Conservation (phyloP, 192 early-diverging fungal species). For the Coemansia interrupta region DNA sequence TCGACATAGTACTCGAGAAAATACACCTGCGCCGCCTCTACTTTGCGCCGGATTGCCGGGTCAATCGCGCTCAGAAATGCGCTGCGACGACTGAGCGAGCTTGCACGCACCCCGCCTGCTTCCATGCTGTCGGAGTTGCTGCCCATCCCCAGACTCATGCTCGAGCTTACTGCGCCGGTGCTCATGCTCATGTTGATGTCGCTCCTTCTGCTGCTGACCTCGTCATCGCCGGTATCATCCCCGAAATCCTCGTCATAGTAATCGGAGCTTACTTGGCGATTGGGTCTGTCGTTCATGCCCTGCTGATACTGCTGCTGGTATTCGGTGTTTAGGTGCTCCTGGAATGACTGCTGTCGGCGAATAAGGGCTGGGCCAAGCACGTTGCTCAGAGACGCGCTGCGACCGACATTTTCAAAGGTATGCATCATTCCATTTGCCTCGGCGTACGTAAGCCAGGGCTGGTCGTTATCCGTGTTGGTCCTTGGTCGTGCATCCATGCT, state of each 20-base stretch:
- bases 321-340: slow-evolving; percentile 10
- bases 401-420: slow-evolving; percentile 49
- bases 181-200: slow-evolving; percentile 30
- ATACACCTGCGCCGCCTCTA: slow-evolving; percentile 55
- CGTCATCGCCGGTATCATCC: slow-evolving; percentile 2
- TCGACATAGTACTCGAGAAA: slow-evolving; percentile 84
- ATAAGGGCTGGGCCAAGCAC: slow-evolving; percentile 18
- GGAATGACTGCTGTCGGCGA: slow-evolving; percentile 14
- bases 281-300: slow-evolving; percentile 7
- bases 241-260: slow-evolving; percentile 5
- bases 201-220: slow-evolving; percentile 21
- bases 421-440: slow-evolving; percentile 52
- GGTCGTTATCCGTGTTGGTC: slow-evolving; percentile 15
- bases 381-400: slow-evolving; percentile 38
- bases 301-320: slow-evolving; percentile 17
- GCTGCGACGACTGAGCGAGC: slow-evolving; percentile 43
- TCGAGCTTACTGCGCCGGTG: background rate
- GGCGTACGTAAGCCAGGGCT: slow-evolving; percentile 51
- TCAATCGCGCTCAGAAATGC: slow-evolving; percentile 50
- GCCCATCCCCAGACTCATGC: slow-evolving; percentile 16
- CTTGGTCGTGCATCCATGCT: slow-evolving; percentile 30
- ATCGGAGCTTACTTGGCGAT: slow-evolving; percentile 6
- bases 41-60: slow-evolving; percentile 43
- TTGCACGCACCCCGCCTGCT: slow-evolving; percentile 9
- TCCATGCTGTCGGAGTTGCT: slow-evolving; percentile 21